phyloP scores from a whole-genome alignment of 2,329 filamentous ascomycete species.

The Fusarium tanahbumbuense region DNA sequence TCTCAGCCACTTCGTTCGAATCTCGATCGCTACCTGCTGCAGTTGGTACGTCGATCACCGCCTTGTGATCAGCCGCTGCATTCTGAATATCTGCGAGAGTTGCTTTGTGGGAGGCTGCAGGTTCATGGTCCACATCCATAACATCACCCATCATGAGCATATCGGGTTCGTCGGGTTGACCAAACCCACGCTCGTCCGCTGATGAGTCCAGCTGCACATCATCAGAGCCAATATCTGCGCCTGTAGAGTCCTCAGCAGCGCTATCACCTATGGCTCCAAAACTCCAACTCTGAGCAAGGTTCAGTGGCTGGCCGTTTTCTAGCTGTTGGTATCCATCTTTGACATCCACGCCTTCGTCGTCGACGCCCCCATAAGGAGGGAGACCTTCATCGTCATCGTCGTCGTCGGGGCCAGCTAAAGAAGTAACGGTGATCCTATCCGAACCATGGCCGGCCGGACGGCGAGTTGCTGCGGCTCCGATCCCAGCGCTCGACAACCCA shows the following conservation, averaged over 20 bases:
- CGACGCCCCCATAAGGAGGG: conserved; percentile 56
- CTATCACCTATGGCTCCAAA: conserved; percentile 56
- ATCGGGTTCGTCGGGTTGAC: conserved; percentile 46
- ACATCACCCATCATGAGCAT: conserved; percentile 47
- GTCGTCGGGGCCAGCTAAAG: conserved; percentile 43
- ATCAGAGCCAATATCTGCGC: conserved; percentile 57
- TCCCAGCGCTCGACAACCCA: conserved; percentile 92
- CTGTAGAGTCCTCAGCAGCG: conserved; percentile 48
- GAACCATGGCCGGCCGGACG: conserved; percentile 69
- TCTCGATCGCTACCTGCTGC: conserved; percentile 51
- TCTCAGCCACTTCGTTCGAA: conserved; percentile 62
- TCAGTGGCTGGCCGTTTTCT: conserved; percentile 47
- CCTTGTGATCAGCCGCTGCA: conserved; percentile 51
- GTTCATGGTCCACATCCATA: conserved; percentile 24
- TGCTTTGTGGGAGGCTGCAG: conserved; percentile 26
- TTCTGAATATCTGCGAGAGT: conserved; percentile 48
- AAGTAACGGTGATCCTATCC: conserved; percentile 54
- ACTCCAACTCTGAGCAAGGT: conserved; percentile 58
- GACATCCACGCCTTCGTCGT: conserved; percentile 62
- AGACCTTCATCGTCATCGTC: conserved; percentile 49
- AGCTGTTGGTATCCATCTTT: conserved; percentile 49
- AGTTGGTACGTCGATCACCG: conserved; percentile 56
- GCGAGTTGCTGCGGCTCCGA: conserved; percentile 80
- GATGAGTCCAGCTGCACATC: conserved; percentile 58
- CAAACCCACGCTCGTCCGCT: conserved; percentile 49